Evolutionary conservation across 1,284 basidiomycete genomes (phyloP), one percentile per base, ranked within the genome.

Genomic region (Ceratobasidium sp.): DNA sequence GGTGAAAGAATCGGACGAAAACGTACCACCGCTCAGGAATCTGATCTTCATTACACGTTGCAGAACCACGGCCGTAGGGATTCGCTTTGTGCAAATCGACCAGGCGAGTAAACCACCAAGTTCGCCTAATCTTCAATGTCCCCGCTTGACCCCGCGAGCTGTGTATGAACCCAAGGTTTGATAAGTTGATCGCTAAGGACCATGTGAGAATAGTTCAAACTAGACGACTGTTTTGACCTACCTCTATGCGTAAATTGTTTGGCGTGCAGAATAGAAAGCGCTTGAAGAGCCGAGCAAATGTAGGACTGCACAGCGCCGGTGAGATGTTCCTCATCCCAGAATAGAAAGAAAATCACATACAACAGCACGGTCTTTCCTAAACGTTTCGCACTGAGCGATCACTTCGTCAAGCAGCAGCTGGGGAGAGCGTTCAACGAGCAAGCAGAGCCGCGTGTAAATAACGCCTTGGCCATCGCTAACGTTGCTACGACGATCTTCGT

Each of bases 31-130:
- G 87, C 60, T 93, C 91, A 1, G 91, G 89, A 38, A 89, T 82
- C 18, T 82, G 82, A 4, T 83, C 80, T 65, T 89, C 88, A 41
- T 90, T 89, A 1, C 82, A 80, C 8, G 83, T 78, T 3, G 85
- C 82, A 35, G 86, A 80, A 62, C 86, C 84, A 44, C 84, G 82
- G 18, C 88, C 88, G 81, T 94, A 92, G 0, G 90, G 87, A 80
- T 95, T 93, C 12, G 93, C 94, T 23, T 89, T 87, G 80, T 94
- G 91, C 33, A 94, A 84, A 81, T 94, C 93, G 20, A 91, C 86
- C 30, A 95, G 85, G 3, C 88, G 88, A 3, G 89, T 89, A 81
- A 90, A 87, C 62, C 79, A 80, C 77, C 77, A 78, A 6, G 79
- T 64, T 16, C 76, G 74, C 27, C 71, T 60, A 18, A 80, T 18